These are phyloP conservation scores for Kwoniella bestiolae DNA, from an alignment of 768 basidiomycete genomes.

Conservation along the genomic window DNA sequence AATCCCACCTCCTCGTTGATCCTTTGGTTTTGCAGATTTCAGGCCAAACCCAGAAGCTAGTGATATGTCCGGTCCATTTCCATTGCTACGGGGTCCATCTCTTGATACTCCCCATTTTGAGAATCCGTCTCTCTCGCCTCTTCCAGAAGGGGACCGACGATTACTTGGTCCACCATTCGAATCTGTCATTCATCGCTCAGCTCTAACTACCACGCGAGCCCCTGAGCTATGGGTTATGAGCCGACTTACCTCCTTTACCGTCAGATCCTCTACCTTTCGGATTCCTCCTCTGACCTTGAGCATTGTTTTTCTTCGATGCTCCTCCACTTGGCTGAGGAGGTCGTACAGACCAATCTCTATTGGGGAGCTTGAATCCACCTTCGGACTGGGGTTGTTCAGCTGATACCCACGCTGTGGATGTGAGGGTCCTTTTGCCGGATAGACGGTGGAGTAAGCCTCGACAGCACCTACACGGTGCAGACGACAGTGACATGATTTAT, in stretches of 20 bases:
- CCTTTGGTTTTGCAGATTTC: conserved; percentile 13
- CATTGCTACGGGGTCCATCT: background rate
- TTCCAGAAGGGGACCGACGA: background rate
- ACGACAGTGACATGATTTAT: background rate
- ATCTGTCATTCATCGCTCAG: background rate
- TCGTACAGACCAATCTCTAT: conserved; percentile 19
- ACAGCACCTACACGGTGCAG: conserved; percentile 21
- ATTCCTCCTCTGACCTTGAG: background rate
- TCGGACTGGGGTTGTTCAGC: background rate
- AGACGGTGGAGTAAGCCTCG: background rate
- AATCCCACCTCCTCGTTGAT: background rate
- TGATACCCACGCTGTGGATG: background rate
- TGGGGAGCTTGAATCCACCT: conserved; percentile 22
- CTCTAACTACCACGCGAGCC: background rate
- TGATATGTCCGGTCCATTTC: too few relatives aligned
- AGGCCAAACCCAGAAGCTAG: conserved; percentile 20
- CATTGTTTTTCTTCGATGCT: background rate
- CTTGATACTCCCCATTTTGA: conserved; percentile 23
- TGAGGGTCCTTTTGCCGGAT: background rate
- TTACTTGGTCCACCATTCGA: conserved; percentile 17
- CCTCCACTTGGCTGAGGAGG: conserved; percentile 7
- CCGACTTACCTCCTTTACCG: conserved; percentile 1
- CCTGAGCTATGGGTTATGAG: background rate
- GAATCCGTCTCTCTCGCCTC: conserved; percentile 5
- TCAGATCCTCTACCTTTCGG: background rate